Evolutionary conservation across 768 basidiomycete genomes (phyloP), one percentile per base, ranked within the genome.

Genomic region (Lactarius quietus): DNA sequence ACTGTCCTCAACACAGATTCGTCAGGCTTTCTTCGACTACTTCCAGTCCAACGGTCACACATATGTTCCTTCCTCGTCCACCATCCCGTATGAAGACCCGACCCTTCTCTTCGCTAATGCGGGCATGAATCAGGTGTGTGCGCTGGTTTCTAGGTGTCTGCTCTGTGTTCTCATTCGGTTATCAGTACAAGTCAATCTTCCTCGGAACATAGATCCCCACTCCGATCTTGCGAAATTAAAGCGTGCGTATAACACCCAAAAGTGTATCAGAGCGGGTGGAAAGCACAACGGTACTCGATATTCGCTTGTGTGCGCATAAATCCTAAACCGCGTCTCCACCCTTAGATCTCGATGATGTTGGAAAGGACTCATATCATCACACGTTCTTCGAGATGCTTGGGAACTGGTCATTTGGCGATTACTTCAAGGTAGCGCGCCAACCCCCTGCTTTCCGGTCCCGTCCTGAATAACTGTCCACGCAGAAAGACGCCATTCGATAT

Each of bases 321-420:
- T 33, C 57, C 55, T 74, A 33, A 35, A 41, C 60, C n/a, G n/a
- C n/a, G n/a, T n/a, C n/a, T n/a, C n/a, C 12, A 38, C 39, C 15
- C 10, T 33, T 68, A 98, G 97, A 99, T 77, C 83, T 99, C 64
- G 97, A 99, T 74, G 97, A 99, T 77, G 97, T 99, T 64, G 97
- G 97, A 43, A 96, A 95, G 77, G 97, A 98, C 74, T 95, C 94
- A 2, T 98, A 98, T 76, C 96, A 98, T 73, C 92, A 96, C 73
- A 97, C 93, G 1, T 95, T 96, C 79, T 99, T 99, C 73, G 97
- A 99, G 78, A 99, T 99, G 97, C 78, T 99, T 68, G 97, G 97
- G 43, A 99, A 99, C 76, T 99, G 97, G 97, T 98, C 95, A 5
- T 99, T 98, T 70, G 97, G 97, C 0, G 95, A 99, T 76, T 99